Percentiles rank a stretch among this genome's conserved stretches.
Evolutionary conservation across 495 filamentous ascomycete genomes (phyloP).

Genomic region (Thozetella sp.): DNA sequence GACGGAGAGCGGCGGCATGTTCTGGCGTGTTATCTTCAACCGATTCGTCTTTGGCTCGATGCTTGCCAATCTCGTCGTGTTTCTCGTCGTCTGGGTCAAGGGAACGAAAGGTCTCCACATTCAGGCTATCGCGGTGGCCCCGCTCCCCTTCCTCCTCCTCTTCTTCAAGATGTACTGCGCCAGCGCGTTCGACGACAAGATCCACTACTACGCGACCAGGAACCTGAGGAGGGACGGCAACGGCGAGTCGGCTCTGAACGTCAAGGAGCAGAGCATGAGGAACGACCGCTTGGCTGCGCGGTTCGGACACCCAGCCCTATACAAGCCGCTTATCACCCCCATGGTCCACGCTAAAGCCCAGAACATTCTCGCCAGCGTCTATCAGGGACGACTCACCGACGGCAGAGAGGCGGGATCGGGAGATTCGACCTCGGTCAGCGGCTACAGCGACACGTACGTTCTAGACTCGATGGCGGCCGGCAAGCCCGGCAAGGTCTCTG

Average conservation of each 20-base stretch:
- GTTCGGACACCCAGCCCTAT: conserved; percentile 91
- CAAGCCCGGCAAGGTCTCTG: conserved; percentile 68
- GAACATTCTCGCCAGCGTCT: conserved; percentile 77
- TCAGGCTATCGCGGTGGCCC: conserved; percentile 66
- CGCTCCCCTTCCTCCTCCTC: conserved; percentile 79
- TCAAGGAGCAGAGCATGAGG: conserved; percentile 42
- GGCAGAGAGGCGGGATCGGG: conserved; percentile 52
- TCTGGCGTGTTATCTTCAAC: conserved; percentile 91
- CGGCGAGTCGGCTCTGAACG: conserved; percentile 33
- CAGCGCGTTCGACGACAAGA: conserved; percentile 71
- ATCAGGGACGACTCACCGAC: conserved; percentile 73
- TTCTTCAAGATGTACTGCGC: conserved; percentile 88
- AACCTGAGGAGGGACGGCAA: conserved; percentile 58
- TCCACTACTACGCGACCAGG: conserved; percentile 72
- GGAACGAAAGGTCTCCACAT: conserved; percentile 49
- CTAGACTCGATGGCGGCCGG: conserved; percentile 81
- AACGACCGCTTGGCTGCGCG: conserved; percentile 76
- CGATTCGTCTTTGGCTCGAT: conserved; percentile 84
- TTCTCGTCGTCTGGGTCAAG: conserved; percentile 67
- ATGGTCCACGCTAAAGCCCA: conserved; percentile 95
- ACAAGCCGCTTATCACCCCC: conserved; percentile 84
- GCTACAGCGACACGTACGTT: conserved; percentile 69
- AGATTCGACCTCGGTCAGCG: conserved; percentile 60
- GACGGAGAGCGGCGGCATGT: conserved; percentile 91
- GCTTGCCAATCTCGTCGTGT: conserved; percentile 78